Evolutionary conservation across 768 basidiomycete species (phyloP).

Genomic region (Asterophora parasitica): DNA sequence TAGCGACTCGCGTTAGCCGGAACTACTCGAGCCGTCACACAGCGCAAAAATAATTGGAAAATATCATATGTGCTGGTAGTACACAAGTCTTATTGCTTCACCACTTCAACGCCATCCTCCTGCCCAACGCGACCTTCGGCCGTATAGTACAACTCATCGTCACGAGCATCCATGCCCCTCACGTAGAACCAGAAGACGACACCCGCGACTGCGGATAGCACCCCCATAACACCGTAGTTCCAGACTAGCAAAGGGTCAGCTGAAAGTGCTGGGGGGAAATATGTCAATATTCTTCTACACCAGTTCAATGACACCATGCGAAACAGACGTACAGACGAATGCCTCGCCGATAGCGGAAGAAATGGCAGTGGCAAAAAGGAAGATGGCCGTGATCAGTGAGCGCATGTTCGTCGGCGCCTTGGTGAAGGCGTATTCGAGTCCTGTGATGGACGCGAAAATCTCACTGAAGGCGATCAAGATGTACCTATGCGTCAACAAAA

Average conservation of each 20-base stretch:
- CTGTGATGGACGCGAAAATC: conserved; percentile 78
- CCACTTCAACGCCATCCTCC: neutral
- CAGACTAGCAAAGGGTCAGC: conserved; percentile 69
- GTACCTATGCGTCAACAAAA: conserved; percentile 34
- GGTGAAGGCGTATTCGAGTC: conserved; percentile 84
- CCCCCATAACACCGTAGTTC: conserved; percentile 64
- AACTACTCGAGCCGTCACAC: too few relatives aligned
- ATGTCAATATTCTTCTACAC: neutral
- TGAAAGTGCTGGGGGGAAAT: conserved; percentile 44
- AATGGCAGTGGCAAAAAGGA: conserved; percentile 56
- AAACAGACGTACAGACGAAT: conserved; percentile 52
- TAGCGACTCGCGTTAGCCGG: too few relatives aligned
- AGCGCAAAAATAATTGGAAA: too few relatives aligned
- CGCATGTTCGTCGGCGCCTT: conserved; percentile 90
- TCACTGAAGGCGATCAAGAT: conserved; percentile 66
- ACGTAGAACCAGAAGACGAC: conserved; percentile 51
- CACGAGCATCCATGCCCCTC: conserved; percentile 53
- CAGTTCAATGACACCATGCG: neutral
- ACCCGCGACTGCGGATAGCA: conserved; percentile 50
- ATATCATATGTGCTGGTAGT: too few relatives aligned
- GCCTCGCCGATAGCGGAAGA: conserved; percentile 64
- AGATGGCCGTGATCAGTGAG: conserved; percentile 74
- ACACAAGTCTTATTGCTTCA: neutral
- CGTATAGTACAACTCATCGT: conserved; percentile 60
- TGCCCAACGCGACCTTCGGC: conserved; percentile 28